Conservation (phyloP, 2,329 filamentous ascomycete genomes). For the Hymenoscyphus occultus region DNA sequence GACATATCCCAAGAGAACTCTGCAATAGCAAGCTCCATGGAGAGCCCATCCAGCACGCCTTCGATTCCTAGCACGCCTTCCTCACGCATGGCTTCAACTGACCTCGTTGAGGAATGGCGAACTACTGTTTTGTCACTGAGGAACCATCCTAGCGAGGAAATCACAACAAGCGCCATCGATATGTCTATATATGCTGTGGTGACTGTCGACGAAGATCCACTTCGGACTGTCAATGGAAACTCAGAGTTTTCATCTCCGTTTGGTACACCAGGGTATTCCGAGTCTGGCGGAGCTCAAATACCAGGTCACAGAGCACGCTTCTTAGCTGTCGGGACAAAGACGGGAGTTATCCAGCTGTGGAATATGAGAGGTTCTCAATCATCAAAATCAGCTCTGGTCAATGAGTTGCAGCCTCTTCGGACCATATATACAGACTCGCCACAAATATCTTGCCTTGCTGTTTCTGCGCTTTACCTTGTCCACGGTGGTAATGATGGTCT, state of each 20-base stretch:
- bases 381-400: conserved; percentile 50
- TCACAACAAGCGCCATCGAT: conserved; percentile 73
- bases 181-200: conserved; percentile 68
- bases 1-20: conserved; percentile 26
- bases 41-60: conserved; percentile 27
- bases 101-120: conserved; percentile 62
- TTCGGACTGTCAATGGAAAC: conserved; percentile 57
- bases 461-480: conserved; percentile 84
- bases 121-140: conserved; percentile 60
- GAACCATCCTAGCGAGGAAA: conserved; percentile 54
- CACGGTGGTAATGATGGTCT: conserved; percentile 93
- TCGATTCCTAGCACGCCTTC: conserved; percentile 28
- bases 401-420: conserved; percentile 67
- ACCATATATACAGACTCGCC: conserved; percentile 89
- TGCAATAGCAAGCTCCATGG: conserved; percentile 24
- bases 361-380: conserved; percentile 69
- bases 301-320: conserved; percentile 83
- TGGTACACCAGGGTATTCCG: conserved; percentile 27
- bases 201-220: conserved; percentile 74
- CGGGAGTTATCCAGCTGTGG: conserved; percentile 78
- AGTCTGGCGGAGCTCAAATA: conserved; percentile 53
- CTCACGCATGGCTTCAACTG: conserved; percentile 32
- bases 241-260: conserved; percentile 29
- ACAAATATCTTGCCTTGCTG: conserved; percentile 74
- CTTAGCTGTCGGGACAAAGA: conserved; percentile 75